phyloP scores from a whole-genome alignment of 2,329 filamentous ascomycete genomes.

The Spiromastix sp. region DNA sequence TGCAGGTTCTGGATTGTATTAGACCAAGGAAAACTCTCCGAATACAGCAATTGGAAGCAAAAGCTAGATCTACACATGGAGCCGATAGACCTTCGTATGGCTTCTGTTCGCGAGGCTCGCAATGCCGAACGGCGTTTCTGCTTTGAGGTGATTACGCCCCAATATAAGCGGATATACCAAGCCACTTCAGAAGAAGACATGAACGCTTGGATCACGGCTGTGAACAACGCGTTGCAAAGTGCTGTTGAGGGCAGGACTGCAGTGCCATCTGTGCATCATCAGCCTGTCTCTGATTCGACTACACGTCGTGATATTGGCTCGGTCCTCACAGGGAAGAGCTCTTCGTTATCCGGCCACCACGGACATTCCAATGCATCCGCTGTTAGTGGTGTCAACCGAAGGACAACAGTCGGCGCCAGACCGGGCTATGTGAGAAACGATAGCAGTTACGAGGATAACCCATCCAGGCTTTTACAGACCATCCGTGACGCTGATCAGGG shows the following conservation, averaged over 20 bases:
- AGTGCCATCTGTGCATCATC: slow-evolving; percentile 34
- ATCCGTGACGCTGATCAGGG: slow-evolving; percentile 85
- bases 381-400: slow-evolving; percentile 58
- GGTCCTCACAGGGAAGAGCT: slow-evolving; percentile 83
- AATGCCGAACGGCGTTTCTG: slow-evolving; percentile 93
- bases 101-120: slow-evolving; percentile 88
- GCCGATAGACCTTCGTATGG: slow-evolving; percentile 92
- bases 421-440: slow-evolving; percentile 60
- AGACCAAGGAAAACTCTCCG: slow-evolving; percentile 90
- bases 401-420: slow-evolving; percentile 84
- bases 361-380: slow-evolving; percentile 32
- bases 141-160: slow-evolving; percentile 96
- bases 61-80: slow-evolving; percentile 95
- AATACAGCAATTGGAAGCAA: slow-evolving; percentile 99
- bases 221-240: slow-evolving; percentile 95
- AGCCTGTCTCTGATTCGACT: slow-evolving; percentile 42
- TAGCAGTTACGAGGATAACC: slow-evolving; percentile 70
- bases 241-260: slow-evolving; percentile 74
- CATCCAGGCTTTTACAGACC: slow-evolving; percentile 75
- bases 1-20: slow-evolving; percentile 93
- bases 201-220: slow-evolving; percentile 89
- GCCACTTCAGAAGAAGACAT: slow-evolving; percentile 97
- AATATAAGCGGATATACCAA: slow-evolving; percentile 93
- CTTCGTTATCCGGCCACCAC: slow-evolving; percentile 47
- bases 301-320: slow-evolving; percentile 81